phyloP scores from a whole-genome alignment of 129 eudicot species.

The Tagetes patula region DNA sequence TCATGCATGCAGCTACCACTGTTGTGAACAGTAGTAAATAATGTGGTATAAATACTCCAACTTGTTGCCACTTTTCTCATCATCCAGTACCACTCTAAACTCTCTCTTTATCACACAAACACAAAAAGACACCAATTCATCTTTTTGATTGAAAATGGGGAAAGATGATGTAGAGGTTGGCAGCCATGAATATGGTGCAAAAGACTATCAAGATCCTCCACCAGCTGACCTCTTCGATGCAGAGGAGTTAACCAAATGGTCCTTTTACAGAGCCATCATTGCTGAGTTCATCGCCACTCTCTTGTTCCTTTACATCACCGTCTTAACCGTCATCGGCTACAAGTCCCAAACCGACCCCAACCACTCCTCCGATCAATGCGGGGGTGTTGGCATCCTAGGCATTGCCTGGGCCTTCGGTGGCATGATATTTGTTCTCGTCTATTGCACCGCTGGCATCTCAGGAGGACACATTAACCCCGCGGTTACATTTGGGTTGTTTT shows the following conservation, averaged over 20 bases:
- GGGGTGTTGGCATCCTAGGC: conserved; percentile 63
- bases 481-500: conserved; percentile 62
- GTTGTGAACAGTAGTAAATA: too few species aligned
- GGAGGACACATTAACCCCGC: conserved; percentile 85
- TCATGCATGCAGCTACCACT: too few species aligned
- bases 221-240: conserved; percentile 46
- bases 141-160: conserved; percentile 24
- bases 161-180: conserved; percentile 48
- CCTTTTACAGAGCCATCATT: conserved; percentile 48
- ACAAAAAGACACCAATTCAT: too few species aligned
- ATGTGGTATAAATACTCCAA: conserved; percentile 33
- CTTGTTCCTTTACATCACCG: conserved; percentile 64
- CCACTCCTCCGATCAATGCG: conserved; percentile 45
- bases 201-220: conserved; percentile 69
- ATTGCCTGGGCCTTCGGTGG: conserved; percentile 80
- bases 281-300: conserved; percentile 66
- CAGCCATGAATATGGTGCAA: conserved; percentile 33
- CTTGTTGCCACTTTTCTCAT: neutral
- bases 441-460: conserved; percentile 81
- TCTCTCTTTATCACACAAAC: too few species aligned
- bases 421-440: conserved; percentile 46
- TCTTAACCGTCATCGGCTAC: conserved; percentile 69
- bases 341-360: conserved; percentile 40
- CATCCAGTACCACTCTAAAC: too few species aligned
- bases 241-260: conserved; percentile 48